Evolutionary conservation across 2,329 filamentous ascomycete species (phyloP).

Genomic region (Colletotrichum ledebouriae): DNA sequence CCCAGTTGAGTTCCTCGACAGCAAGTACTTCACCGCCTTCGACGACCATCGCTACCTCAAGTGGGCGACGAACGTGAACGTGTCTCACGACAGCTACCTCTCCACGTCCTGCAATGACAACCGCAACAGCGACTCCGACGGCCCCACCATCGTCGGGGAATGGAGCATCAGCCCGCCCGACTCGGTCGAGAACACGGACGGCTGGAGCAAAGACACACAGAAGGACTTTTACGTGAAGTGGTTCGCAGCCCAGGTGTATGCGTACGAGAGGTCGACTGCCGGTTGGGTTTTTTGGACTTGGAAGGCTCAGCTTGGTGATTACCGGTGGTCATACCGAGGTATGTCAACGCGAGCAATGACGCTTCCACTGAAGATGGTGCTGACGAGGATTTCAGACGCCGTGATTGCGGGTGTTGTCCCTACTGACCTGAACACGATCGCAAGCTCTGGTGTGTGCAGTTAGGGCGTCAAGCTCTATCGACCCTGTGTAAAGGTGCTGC

Average conservation of each 20-base stretch:
- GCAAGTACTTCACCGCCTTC: slow-evolving; percentile 61
- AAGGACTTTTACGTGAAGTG: slow-evolving; percentile 61
- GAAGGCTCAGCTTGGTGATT: slow-evolving; percentile 59
- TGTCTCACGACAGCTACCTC: slow-evolving; percentile 64
- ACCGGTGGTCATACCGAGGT: slow-evolving; percentile 49
- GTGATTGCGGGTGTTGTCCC: slow-evolving; percentile 39
- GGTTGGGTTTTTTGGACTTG: slow-evolving; percentile 74
- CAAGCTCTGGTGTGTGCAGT: slow-evolving; percentile 28
- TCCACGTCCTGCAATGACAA: slow-evolving; percentile 62
- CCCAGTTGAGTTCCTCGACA: slow-evolving; percentile 60
- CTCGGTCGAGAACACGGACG: slow-evolving; percentile 58
- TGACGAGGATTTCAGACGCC: slow-evolving; percentile 23
- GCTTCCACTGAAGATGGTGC: neutral
- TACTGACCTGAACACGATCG: slow-evolving; percentile 35
- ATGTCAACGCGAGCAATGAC: neutral
- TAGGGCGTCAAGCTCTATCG: neutral
- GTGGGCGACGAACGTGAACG: slow-evolving; percentile 58
- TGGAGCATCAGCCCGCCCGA: slow-evolving; percentile 68
- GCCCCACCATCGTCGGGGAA: slow-evolving; percentile 68
- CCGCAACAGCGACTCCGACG: slow-evolving; percentile 54
- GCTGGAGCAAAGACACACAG: slow-evolving; percentile 58
- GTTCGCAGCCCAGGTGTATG: slow-evolving; percentile 54
- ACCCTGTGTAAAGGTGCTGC: neutral
- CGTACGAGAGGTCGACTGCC: slow-evolving; percentile 64
- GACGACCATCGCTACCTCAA: slow-evolving; percentile 73